Base-by-base conservation (phyloP, 495 filamentous ascomycete species). In the Aspergillus bertholletiae region DNA sequence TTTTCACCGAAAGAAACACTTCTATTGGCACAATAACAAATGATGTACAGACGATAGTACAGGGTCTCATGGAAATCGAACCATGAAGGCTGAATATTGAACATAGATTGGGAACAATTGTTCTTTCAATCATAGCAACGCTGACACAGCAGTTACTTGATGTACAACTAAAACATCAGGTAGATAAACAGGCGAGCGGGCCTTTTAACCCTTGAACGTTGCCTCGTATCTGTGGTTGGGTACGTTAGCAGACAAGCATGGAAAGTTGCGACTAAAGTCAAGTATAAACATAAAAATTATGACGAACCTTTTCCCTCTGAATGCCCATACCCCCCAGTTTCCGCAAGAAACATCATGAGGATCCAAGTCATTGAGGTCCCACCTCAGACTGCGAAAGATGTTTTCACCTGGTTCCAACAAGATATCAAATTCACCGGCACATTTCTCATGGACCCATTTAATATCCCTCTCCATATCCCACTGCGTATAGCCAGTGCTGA, bases 291-390 rank as follows among this genome's bases (percentile, higher is more conserved):
- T n/a, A n/a, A n/a, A n/a, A n/a, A n/a, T n/a, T n/a, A n/a, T 28
- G 56, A 79, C 84, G 63, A 86, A 96, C 85, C 94, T 88, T 84
- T 98, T 98, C 57, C 94, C 94, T 68, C 94, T 83, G 74, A 98
- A 97, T 26, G 86, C 90, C 92, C 93, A 98, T 17, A 96, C 71
- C 5, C 94, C 94, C 91, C 90, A 98, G 68, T 98, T 98, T 39
- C 92, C 92, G 67, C 88, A 92, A 57, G 87, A 96, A 57, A 97
- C 78, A 73, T 98, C 95, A 60, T 92, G 87, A 5, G 94, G 95
- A 67, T 98, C 94, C 48, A 90, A 65, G 70, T 99, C 94, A 67
- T 97, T 97, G 60, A 97, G 65, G 79, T 99, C 94, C 95, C 95
- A 97, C 57, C 94, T 79, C 69, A 96, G 71, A 77, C 94, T 99